Evolutionary conservation across 306 rosid species (phyloP), one percentile per base, ranked within the genome.

Genomic region (Glycine soja): DNA sequence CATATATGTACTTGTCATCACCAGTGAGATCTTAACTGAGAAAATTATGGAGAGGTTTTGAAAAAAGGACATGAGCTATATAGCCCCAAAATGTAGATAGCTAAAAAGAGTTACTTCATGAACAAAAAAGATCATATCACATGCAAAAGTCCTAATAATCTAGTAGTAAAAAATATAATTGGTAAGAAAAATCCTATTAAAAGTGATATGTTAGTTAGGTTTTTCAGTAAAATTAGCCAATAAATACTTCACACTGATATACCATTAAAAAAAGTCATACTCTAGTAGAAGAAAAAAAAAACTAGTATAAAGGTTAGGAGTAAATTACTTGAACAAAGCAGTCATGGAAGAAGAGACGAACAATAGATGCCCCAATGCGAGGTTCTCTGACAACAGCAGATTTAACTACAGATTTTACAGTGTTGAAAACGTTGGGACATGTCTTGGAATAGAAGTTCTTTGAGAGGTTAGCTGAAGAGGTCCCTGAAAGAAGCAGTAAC

Each of bases 291-390:
- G 5, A 54, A 54, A 4, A 0, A 7, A 19, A 24, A 24, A 59
- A 57, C 6, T 51, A 7, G 19, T n/a, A 62, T 10, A 14, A 42
- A 42, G 64, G 13, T 8, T 58, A 58, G n/a, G 9, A 70, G 11
- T 36, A 12, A 34, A 61, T 77, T 85, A 94, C 98, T 47, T 94
- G 81, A 80, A 92, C 92, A 18, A 94, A 94, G 86, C 98, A 94
- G 51, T 90, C 98, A 45, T 94, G 98, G 47, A 94, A 94, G 83
- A 77, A 82, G 32, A 94, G 97, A 62, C 98, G 98, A 59, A 94
- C 87, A 6, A 94, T 88, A 56, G 97, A 93, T 19, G 97, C 98
- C 8, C 95, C 98, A 7, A 88, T 86, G 48, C 98, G 98, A 8
- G 24, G 78, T 72, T 89, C 94, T 72, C 87, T 90, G 3, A 85